Evolutionary conservation across 345 rosid species (phyloP).

Genomic region (Populus davidiana): DNA sequence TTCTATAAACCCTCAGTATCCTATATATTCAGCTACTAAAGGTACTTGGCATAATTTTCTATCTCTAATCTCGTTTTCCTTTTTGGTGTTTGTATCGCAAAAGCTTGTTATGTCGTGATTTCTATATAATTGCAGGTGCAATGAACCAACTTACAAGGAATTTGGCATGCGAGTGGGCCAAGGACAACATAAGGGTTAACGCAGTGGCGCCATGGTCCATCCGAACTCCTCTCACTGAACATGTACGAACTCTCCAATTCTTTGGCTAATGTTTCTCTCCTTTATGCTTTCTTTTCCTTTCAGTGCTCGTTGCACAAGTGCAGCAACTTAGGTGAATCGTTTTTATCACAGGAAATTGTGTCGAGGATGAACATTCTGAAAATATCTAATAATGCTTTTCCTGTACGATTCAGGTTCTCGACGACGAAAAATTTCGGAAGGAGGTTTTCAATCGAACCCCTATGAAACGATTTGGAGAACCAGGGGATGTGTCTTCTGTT

Average conservation of each 20-base stretch:
- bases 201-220: background rate
- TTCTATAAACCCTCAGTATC: background rate
- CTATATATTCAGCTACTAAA: background rate
- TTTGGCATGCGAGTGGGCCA: background rate
- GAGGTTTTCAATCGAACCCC: constrained; percentile 1
- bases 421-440: background rate
- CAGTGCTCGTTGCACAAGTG: too few relatives aligned
- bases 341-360: too few relatives aligned
- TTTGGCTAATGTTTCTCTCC: background rate
- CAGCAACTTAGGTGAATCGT: too few relatives aligned
- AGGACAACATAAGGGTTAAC: constrained; percentile 6
- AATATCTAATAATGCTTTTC: background rate
- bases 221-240: background rate
- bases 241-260: background rate
- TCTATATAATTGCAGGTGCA: background rate
- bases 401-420: background rate
- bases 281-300: background rate
- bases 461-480: background rate
- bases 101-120: background rate
- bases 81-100: background rate
- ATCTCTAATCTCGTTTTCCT: background rate
- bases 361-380: background rate
- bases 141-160: constrained; percentile 5
- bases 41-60: background rate
- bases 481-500: background rate